Evolutionary conservation across 345 rosid species (phyloP).

Genomic region (Citrus trifoliata): DNA sequence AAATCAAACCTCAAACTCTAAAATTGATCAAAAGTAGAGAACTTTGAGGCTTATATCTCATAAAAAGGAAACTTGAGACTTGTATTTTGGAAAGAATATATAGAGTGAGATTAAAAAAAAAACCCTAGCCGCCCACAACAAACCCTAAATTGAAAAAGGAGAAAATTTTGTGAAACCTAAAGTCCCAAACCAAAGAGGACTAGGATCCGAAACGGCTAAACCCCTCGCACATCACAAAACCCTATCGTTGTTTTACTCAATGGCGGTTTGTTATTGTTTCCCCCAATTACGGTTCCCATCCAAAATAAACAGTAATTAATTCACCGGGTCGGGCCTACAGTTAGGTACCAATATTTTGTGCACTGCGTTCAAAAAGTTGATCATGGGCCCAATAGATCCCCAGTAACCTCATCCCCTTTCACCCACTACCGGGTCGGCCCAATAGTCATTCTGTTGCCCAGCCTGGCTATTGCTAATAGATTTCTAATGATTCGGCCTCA

Average conservation of each 20-base stretch:
- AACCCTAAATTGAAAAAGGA: not conserved
- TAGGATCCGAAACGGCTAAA: not conserved
- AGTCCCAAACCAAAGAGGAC: not conserved
- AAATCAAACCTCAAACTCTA: not conserved
- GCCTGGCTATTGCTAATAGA: too few species aligned
- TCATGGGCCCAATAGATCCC: not conserved
- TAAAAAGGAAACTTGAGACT: not conserved
- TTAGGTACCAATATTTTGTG: not conserved
- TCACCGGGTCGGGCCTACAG: not conserved
- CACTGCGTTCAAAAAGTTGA: not conserved
- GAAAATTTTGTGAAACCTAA: not conserved
- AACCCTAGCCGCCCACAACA: constrained; percentile 51
- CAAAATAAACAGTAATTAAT: not conserved
- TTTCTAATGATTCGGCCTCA: too few species aligned
- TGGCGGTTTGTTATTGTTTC: not conserved
- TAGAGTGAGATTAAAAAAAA: constrained; percentile 11
- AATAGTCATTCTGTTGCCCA: too few species aligned
- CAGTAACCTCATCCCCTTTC: not conserved
- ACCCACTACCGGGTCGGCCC: too few species aligned
- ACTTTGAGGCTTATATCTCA: not conserved
- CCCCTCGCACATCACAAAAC: not conserved
- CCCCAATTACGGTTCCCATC: not conserved
- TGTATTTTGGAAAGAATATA: not conserved
- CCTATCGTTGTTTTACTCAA: not conserved
- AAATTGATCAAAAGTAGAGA: not conserved